These are phyloP conservation scores for Fusarium anthophilum DNA, from an alignment of 2,329 filamentous ascomycete genomes.

Conservation along the genomic window DNA sequence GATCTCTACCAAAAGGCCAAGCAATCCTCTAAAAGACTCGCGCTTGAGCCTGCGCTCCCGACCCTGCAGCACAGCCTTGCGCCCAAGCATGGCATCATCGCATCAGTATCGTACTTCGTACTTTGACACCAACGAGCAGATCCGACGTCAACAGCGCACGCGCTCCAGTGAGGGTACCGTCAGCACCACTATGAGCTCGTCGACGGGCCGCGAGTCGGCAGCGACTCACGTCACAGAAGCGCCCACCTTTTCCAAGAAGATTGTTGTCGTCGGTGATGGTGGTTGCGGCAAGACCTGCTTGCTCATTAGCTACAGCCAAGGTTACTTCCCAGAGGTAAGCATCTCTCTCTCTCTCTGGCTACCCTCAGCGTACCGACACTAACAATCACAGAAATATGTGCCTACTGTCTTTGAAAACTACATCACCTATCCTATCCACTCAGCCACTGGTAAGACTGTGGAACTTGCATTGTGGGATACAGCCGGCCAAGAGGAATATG, in stretches of 20 bases:
- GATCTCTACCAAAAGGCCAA: conserved; percentile 2
- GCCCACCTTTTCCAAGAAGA: conserved; percentile 97
- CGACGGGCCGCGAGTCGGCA: conserved; percentile 78
- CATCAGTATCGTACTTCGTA: conserved; percentile 65
- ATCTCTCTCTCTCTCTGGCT: neutral
- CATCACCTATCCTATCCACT: conserved; percentile 95
- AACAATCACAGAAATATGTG: conserved; percentile 86
- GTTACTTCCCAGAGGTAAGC: conserved; percentile 96
- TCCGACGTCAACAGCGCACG: conserved; percentile 61
- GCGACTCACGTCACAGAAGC: conserved; percentile 89
- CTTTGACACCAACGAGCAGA: conserved; percentile 54
- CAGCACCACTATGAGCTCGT: conserved; percentile 82
- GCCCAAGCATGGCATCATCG: conserved; percentile 60
- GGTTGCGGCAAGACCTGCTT: conserved; percentile 99
- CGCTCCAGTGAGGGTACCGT: conserved; percentile 90
- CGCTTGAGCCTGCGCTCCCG: conserved; percentile 32
- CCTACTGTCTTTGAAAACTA: conserved; percentile 99
- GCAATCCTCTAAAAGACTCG: conserved; percentile 27
- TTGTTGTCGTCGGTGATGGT: conserved; percentile 97
- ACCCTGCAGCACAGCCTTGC: conserved; percentile 31
- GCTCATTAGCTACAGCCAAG: conserved; percentile 98
- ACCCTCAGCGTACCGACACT: neutral
- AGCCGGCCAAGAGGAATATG: conserved; percentile 98
- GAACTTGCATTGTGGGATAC: conserved; percentile 99
- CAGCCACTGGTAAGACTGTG: conserved; percentile 88